Base-by-base conservation (phyloP, 768 basidiomycete species). In the Thelephora ganbajun region DNA sequence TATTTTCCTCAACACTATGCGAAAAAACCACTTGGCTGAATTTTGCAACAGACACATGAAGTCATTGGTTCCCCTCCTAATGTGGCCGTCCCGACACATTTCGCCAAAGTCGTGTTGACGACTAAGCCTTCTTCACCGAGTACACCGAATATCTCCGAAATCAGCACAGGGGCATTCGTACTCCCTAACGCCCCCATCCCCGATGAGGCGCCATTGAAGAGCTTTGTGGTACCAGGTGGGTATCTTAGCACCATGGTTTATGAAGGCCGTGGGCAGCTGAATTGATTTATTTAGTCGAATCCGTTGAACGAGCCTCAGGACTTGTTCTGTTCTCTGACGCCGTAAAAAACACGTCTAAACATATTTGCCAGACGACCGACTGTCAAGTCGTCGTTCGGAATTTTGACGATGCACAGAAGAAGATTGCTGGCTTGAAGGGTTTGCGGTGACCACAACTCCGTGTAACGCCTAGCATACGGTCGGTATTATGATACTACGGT, bases 11-110 rank as follows among this genome's bases (percentile, higher is more conserved):
- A 46, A 12, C 34, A 33, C 42, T 35, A 18, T 49, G 9, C 46
- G 35, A 56, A 13, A 35, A 16, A 50, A 42, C 14, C 3, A 26
- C 22, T 44, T 45, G 36, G 36, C 45, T 30, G 33, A 37, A 20
- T 44, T 33, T 33, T 35, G 6, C 33, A 23, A 6, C 54, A 97
- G 91, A 80, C 76, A 2, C 80, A 98, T 60, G 94, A 99, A 71
- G 84, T 99, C 37, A 98, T 99, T 54, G 96, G 96, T 0, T 74
- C 74, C 14, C 89, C 91, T 11, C 90, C 92, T 11, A 89, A 85
- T 57, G 70, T 97, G 50, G 71, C 87, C 44, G 96, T 99, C 14
- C 96, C 96, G 1, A 98, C 96, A 5, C 96, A 99, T 61, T 98
- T 98, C 61, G 93, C 94, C 30, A 98, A 98, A 63, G 93, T 97